Evolutionary conservation across 345 rosid species (phyloP), one percentile per base, ranked within the genome.

Genomic region (Orychophragmus violaceus): DNA sequence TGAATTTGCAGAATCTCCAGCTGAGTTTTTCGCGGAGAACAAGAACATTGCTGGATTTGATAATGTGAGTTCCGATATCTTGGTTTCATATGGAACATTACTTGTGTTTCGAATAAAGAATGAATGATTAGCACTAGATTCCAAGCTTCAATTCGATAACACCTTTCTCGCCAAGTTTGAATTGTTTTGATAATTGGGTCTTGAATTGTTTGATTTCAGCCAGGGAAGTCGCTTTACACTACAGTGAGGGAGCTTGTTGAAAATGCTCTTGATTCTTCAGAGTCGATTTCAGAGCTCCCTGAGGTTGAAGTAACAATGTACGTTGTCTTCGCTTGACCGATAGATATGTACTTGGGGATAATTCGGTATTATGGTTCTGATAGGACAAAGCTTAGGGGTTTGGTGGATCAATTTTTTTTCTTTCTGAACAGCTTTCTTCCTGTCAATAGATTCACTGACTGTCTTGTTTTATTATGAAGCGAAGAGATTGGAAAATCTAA

Each of bases 41-140:
- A 90, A 93, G 82, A 93, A 93, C 78, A 88, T 93, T 57, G 97
- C 98, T 62, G 98, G 98, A n/a, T 93, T 93, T 35, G 98, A 90
- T 66, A 93, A 90, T 64, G 98, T 90, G 67, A 81, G 90, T 72
- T 59, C 12, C 10, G 14, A 42, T 69, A 58, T 13, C 16, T 49
- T 51, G 6, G 27, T 68, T 50, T 68, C 6, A 28, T 27, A 24
- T 27, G 29, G 25, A 42, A 1, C 32, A 16, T 56, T 12, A 5
- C 8, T 55, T 62, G 16, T 28, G 6, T 5, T 28, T 6, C 30
- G 30, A 28, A n/a, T n/a, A 4, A 25, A 25, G 5, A 25, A 25
- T 0, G 6, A 25, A 25, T 25, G 28, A 25, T n/a, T n/a, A n/a
- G n/a, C n/a, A n/a, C n/a, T n/a, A n/a, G n/a, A n/a, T n/a, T n/a